Base-by-base conservation (phyloP, 2,329 filamentous ascomycete genomes). In the Emmonsiellopsis sp. region DNA sequence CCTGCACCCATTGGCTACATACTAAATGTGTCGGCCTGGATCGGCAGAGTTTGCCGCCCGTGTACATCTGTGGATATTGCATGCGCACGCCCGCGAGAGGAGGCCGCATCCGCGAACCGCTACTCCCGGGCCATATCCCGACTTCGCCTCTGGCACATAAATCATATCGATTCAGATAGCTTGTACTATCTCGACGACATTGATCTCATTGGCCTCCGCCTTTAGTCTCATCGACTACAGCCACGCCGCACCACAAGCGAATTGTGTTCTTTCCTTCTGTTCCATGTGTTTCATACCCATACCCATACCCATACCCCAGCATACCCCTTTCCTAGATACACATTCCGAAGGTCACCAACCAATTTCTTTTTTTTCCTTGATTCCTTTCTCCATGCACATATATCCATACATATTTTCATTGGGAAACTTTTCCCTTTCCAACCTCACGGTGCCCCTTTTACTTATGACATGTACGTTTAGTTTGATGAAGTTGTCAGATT, bases 1-100 rank as follows among this genome's bases (percentile, higher is more conserved):
- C 77, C 26, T 85, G 81, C 68, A 77, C 72, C n/a, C 81, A 83
- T 59, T 84, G 79, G 77, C 70, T 81, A 32, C 82, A 85, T 61
- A 77, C 77, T 34, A 72, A 72, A 52, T 85, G 82, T 59, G 73
- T 83, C 20, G 79, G 80, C 1, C 65, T 83, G 13, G 74, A 77
- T 53, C 65, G 70, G 15, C 70, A 73, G 38, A 74, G 72, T 51
- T 66, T 77, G 20, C 67, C 72, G 8, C 72, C 73, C 1, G 67
- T 75, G 32, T 79, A 78, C 58, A 71, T 78, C 10, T 80, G 78
- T 62, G 65, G 75, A 41, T 76, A 77, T 55, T 80, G 78, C 60
- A 73, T 71, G 5, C 69, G 65, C 26, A 69, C 65, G 5, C 65
- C 67, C 4, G 57, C 63, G 16, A 59, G 65, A 15, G 55, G 59